These are phyloP conservation scores for Trichophyton mentagrophytes DNA, from an alignment of 2,329 filamentous ascomycete genomes.

Conservation along the genomic window DNA sequence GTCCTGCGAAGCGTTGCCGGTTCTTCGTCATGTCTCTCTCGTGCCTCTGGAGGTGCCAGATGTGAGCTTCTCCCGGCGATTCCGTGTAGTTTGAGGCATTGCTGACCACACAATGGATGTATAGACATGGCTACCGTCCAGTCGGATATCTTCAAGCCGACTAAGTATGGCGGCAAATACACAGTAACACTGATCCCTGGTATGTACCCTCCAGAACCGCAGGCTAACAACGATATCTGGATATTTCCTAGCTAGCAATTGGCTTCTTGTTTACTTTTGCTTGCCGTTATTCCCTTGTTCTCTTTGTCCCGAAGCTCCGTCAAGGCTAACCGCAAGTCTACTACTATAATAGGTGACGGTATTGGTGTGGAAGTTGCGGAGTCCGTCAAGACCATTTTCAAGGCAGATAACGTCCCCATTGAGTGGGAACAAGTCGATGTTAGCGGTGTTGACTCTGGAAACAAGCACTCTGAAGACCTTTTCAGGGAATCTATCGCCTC, in stretches of 20 bases:
- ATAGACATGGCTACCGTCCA: conserved; percentile 66
- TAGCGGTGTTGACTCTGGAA: conserved; percentile 72
- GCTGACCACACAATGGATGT: conserved; percentile 1
- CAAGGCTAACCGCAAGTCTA: not conserved
- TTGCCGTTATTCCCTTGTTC: not conserved
- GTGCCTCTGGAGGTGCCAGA: conserved; percentile 41
- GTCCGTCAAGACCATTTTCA: conserved; percentile 98
- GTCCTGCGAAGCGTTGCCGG: conserved; percentile 43
- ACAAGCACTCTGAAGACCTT: conserved; percentile 81
- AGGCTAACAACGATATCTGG: not conserved
- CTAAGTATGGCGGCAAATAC: conserved; percentile 98
- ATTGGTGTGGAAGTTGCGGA: conserved; percentile 97
- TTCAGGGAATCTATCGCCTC: conserved; percentile 94
- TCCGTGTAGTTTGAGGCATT: not conserved
- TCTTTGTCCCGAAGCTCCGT: not conserved
- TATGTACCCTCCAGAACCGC: conserved; percentile 26
- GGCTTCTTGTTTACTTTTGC: not conserved
- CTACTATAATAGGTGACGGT: conserved; percentile 55
- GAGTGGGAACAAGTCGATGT: conserved; percentile 99
- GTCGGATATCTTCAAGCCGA: conserved; percentile 96
- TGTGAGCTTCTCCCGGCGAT: conserved; percentile 28
- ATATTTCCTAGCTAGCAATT: not conserved
- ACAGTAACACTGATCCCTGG: conserved; percentile 96
- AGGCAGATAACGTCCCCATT: conserved; percentile 95
- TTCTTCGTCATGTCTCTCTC: conserved; percentile 35